Conservation (phyloP, 768 basidiomycete genomes). For the Tylopilus sp. region DNA sequence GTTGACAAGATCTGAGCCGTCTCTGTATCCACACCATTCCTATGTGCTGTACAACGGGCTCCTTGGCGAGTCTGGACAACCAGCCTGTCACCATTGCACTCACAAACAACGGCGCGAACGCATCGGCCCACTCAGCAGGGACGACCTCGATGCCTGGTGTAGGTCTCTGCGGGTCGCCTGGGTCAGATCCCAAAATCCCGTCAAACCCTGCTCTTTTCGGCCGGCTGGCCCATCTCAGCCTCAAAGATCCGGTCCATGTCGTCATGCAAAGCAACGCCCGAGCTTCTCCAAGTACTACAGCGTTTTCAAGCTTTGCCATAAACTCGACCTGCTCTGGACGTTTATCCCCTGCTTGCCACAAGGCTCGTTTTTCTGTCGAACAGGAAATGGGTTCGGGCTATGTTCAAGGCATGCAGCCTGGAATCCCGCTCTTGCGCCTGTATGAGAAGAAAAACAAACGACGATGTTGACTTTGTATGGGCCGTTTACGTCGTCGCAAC, state of each 20-base stretch:
- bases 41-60: too few species aligned
- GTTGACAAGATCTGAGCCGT: too few species aligned
- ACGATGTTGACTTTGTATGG: conserved; percentile 80
- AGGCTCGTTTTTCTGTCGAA: conserved; percentile 91
- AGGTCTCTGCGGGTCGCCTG: too few species aligned
- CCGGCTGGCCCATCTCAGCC: conserved; percentile 90
- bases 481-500: conserved; percentile 76
- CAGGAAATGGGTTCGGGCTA: conserved; percentile 96
- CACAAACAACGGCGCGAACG: too few species aligned
- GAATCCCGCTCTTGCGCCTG: conserved; percentile 86
- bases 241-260: conserved; percentile 76
- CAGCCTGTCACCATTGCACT: too few species aligned
- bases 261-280: conserved; percentile 71
- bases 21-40: too few species aligned
- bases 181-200: conserved; percentile 87
- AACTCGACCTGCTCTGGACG: conserved; percentile 88
- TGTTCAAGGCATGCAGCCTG: conserved; percentile 96
- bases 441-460: conserved; percentile 96
- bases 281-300: conserved; percentile 88
- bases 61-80: too few species aligned
- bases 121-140: too few species aligned
- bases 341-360: conserved; percentile 95
- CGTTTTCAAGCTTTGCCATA: conserved; percentile 76
- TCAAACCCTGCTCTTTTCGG: conserved; percentile 95
- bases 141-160: too few species aligned